Conservation (phyloP, 441 rosid species). For the Bocquillonia castaneifolia region DNA sequence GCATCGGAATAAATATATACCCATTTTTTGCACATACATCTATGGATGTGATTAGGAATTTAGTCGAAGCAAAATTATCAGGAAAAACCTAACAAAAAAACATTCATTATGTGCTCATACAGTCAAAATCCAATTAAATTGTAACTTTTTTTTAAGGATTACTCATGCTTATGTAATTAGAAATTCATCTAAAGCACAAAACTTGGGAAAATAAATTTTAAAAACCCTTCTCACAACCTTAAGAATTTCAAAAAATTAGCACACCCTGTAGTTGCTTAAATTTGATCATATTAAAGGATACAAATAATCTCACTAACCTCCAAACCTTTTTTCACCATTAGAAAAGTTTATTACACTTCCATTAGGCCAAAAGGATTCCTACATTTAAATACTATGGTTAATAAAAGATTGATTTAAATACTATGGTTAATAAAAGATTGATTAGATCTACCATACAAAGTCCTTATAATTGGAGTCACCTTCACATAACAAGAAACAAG, state of each 20-base stretch:
- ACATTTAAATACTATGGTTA: neutral
- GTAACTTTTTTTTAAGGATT: no score
- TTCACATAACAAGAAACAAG: conserved; percentile 1
- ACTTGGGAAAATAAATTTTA: neutral
- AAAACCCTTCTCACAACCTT: neutral
- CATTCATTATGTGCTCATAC: no score
- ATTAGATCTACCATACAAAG: neutral
- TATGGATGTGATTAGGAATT: no score
- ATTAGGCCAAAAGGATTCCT: neutral
- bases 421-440: no score
- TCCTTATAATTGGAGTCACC: conserved; percentile 1
- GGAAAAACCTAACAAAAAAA: no score
- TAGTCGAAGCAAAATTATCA: no score
- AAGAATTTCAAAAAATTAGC: neutral
- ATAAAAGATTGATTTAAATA: neutral
- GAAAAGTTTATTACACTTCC: neutral
- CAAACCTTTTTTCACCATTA: neutral
- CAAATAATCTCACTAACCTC: neutral
- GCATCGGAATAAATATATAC: neutral
- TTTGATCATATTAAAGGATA: neutral
- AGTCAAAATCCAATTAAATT: neutral
- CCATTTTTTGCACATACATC: no score
- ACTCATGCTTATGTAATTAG: no score
- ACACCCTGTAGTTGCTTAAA: neutral
- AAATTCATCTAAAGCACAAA: neutral